A percentile compares a stretch with the other conserved stretches of the same genome.
Evolutionary conservation across 352 stramenopile species (phyloP).

Genomic region (Globisporangium viniferum): DNA sequence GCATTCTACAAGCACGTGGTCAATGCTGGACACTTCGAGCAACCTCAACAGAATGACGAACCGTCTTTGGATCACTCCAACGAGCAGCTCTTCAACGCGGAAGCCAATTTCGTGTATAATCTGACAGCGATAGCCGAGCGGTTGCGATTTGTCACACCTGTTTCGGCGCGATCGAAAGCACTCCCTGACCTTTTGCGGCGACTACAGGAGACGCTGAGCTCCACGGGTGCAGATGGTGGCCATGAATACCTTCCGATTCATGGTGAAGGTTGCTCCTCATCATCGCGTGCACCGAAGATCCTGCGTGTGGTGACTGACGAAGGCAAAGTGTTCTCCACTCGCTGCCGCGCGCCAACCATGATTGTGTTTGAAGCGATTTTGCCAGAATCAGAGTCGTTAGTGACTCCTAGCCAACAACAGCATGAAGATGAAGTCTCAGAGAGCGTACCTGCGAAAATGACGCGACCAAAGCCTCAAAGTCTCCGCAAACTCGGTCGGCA

Average conservation of each 20-base stretch:
- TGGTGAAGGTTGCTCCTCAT: background rate
- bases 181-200: slow-evolving; percentile 15
- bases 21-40: background rate
- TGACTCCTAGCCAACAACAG: background rate
- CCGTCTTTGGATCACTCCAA: slow-evolving; percentile 8
- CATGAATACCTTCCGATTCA: slow-evolving; percentile 21
- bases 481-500: slow-evolving; percentile 19
- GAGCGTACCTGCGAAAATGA: background rate
- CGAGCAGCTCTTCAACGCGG: slow-evolving; percentile 27
- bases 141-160: slow-evolving; percentile 23
- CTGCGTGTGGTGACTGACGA: slow-evolving; percentile 27
- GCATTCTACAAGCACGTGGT: slow-evolving; percentile 3
- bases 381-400: background rate
- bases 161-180: slow-evolving; percentile 6
- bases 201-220: slow-evolving; percentile 18
- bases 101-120: slow-evolving; percentile 32
- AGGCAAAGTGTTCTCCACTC: slow-evolving; percentile 39
- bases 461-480: slow-evolving; percentile 10
- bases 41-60: background rate
- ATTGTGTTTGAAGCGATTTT: slow-evolving; percentile 36
- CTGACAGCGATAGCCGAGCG: slow-evolving; percentile 29
- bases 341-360: slow-evolving; percentile 30
- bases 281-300: slow-evolving; percentile 6
- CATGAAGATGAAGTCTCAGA: slow-evolving; percentile 9
- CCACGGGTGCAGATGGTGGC: background rate